Base-by-base conservation (phyloP, 352 stramenopile species). In the Globisporangium echinulatum region DNA sequence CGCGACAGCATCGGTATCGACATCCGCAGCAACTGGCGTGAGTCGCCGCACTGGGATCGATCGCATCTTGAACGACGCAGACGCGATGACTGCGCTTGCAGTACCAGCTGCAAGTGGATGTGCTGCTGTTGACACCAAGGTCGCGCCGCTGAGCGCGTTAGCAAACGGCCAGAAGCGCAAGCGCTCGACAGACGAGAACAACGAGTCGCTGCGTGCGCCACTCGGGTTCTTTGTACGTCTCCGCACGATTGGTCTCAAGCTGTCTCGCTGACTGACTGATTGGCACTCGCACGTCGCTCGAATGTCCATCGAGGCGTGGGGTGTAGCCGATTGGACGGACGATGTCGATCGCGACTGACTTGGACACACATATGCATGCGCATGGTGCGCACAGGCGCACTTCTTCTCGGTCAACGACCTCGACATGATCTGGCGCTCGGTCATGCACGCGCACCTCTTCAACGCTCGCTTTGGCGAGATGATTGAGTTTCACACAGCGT, bases 401-500 rank as follows among this genome's bases (percentile, higher is more conserved):
- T 85, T 85, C 56, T 85, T 85, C 44, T 61, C 72, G 3, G 62
- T 82, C 9, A 73, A 46, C 10, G 75, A 85, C 25, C 49, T 85
- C 39, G 75, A 85, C 46, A 81, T 85, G 66, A 57, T 87, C 5
- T 87, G 75, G 77, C 69, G 75, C 8, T 84, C 73, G 0, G 68
- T 87, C 47, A 75, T 86, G 70, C 74, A 87, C 55, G 73, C 75
- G 19, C 77, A 87, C 42, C 49, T 87, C 49, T 82, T 87, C 37
- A 87, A 87, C 49, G 50, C 51, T 1, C 66, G 72, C 10, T 87
- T 87, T 56, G 78, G 78, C 10, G 75, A 87, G 13, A 71, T 70
- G 56, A 82, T 87, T 36, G 78, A 87, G 59, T 85, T 87, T 50
- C 78, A 83, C 55, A 83, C 78, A 13, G 74, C 82, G 25, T 67